Conservation (phyloP, 768 basidiomycete genomes). For the Tulasnella sp. region DNA sequence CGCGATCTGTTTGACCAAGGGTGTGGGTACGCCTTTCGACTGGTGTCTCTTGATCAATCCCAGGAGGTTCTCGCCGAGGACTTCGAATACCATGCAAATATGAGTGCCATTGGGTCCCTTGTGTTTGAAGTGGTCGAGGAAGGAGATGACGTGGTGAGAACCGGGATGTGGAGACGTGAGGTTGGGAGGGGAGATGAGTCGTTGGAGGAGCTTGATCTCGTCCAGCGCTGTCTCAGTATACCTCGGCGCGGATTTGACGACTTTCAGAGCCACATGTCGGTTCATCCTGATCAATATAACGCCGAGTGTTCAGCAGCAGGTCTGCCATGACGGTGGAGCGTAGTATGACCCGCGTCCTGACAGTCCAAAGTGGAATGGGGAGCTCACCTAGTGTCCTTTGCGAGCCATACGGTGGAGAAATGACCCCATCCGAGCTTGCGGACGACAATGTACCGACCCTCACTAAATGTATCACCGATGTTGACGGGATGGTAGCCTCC, state of each 20-base stretch:
- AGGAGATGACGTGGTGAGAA: constrained; percentile 88
- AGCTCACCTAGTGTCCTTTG: constrained; percentile 20
- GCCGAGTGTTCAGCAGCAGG: no score
- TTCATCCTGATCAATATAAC: constrained; percentile 60
- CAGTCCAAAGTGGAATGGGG: not conserved
- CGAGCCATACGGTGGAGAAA: constrained; percentile 29
- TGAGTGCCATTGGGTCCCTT: constrained; percentile 94
- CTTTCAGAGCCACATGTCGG: constrained; percentile 96
- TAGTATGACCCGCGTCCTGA: not conserved
- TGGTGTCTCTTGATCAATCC: constrained; percentile 97
- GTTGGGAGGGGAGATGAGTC: constrained; percentile 66
- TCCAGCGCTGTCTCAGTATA: constrained; percentile 98
- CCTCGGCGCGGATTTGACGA: constrained; percentile 92
- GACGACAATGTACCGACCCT: constrained; percentile 35
- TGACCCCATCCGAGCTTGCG: constrained; percentile 37
- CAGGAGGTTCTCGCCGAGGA: constrained; percentile 91
- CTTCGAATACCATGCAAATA: constrained; percentile 99
- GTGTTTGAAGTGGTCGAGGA: constrained; percentile 95
- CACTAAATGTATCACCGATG: constrained; percentile 34
- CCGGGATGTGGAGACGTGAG: constrained; percentile 66
- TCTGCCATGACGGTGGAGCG: no score
- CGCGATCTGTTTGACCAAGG: constrained; percentile 87
- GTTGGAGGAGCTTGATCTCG: constrained; percentile 96
- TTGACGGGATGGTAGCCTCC: constrained; percentile 35
- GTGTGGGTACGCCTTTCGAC: constrained; percentile 93